Evolutionary conservation across 805 yeast species (phyloP).

Genomic region (Saccharomycopsis fermentans): DNA sequence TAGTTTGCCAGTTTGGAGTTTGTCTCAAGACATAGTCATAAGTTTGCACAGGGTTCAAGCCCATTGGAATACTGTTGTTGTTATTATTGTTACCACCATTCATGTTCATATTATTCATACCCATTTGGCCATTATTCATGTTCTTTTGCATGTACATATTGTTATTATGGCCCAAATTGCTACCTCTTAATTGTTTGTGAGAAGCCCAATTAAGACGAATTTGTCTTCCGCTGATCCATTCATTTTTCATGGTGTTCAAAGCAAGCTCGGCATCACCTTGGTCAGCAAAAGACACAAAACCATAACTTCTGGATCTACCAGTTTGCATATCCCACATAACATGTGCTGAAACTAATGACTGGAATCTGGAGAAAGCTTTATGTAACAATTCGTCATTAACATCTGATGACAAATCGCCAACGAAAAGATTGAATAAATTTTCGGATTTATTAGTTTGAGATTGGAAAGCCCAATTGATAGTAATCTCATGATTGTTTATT

Average conservation of each 20-base stretch:
- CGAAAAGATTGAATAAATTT: slow-evolving; percentile 64
- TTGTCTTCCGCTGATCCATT: slow-evolving; percentile 59
- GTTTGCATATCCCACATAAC: slow-evolving; percentile 98
- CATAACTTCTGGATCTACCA: slow-evolving; percentile 85
- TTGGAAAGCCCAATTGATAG: slow-evolving; percentile 77
- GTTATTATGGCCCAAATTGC: slow-evolving; percentile 20
- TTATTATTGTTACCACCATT: slow-evolving; percentile 15
- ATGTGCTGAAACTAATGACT: slow-evolving; percentile 67
- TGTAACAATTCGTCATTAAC: slow-evolving; percentile 67
- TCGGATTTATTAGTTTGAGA: slow-evolving; percentile 54
- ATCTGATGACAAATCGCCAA: slow-evolving; percentile 78
- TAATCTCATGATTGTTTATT: slow-evolving; percentile 45
- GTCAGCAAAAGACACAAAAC: slow-evolving; percentile 69
- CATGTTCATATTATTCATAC: slow-evolving; percentile 16
- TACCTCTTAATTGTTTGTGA: slow-evolving; percentile 41
- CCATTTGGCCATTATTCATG: neutral
- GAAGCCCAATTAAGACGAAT: slow-evolving; percentile 86
- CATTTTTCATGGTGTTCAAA: slow-evolving; percentile 64
- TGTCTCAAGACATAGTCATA: slow-evolving; percentile 67
- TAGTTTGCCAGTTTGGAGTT: slow-evolving; percentile 74
- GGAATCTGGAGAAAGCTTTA: slow-evolving; percentile 45
- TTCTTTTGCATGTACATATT: slow-evolving; percentile 12
- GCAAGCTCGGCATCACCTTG: slow-evolving; percentile 67
- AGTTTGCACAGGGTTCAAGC: slow-evolving; percentile 36
- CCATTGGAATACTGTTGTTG: slow-evolving; percentile 12